Evolutionary conservation across 768 basidiomycete genomes (phyloP).

Genomic region (Psilocybe cubensis): DNA sequence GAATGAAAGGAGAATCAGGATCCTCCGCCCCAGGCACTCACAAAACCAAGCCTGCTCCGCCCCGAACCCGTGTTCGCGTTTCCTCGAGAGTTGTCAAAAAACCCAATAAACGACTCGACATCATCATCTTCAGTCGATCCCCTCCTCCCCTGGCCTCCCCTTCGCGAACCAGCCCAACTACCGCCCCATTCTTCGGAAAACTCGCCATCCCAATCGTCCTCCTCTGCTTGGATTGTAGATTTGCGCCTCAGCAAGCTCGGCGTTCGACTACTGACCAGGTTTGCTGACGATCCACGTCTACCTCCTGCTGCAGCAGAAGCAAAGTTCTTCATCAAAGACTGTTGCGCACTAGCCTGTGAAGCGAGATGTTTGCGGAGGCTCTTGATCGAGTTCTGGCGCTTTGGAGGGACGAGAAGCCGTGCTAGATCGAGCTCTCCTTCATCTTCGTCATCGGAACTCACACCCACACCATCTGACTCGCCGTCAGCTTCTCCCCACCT

Average conservation of each 20-base stretch:
- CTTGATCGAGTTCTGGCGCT: constrained; percentile 73
- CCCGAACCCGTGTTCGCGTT: not conserved
- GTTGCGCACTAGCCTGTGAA: constrained; percentile 13
- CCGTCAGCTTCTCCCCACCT: constrained; percentile 26
- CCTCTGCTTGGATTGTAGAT: too few species aligned
- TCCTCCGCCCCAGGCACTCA: not conserved
- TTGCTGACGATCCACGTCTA: constrained; percentile 18
- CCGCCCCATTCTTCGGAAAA: constrained; percentile 28
- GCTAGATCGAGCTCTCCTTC: constrained; percentile 66
- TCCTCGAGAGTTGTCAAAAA: constrained; percentile 16
- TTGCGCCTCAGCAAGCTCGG: constrained; percentile 16
- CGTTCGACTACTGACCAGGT: constrained; percentile 13
- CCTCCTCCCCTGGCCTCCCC: constrained; percentile 18
- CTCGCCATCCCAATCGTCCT: constrained; percentile 29
- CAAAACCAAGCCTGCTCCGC: not conserved
- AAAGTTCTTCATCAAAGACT: constrained; percentile 18
- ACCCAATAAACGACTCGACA: constrained; percentile 25
- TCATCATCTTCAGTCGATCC: constrained; percentile 33
- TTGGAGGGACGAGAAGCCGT: constrained; percentile 68
- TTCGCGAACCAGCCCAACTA: constrained; percentile 29
- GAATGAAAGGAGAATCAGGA: not conserved
- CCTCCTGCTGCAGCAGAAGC: constrained; percentile 3
- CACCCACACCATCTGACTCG: constrained; percentile 22
- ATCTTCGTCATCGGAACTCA: constrained; percentile 46
- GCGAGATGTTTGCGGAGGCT: constrained; percentile 68